Percentiles rank a stretch among this genome's conserved stretches.
Evolutionary conservation across 495 filamentous ascomycete species (phyloP).

Genomic region (Amniculicola lignicola): DNA sequence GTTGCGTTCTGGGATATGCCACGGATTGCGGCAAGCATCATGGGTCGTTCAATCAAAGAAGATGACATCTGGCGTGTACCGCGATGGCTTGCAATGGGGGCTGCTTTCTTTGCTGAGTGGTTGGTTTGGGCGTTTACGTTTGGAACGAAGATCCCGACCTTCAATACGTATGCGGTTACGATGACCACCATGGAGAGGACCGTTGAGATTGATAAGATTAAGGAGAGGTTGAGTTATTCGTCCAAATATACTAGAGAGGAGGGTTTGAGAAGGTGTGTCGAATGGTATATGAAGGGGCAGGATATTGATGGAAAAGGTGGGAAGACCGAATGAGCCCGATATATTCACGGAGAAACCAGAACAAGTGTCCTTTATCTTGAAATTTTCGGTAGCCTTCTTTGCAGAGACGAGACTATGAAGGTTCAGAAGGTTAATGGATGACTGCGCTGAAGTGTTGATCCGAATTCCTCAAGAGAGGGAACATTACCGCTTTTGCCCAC

Average conservation of each 20-base stretch:
- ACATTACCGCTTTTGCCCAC: no score
- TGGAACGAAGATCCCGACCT: neutral
- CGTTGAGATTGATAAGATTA: conserved; percentile 4
- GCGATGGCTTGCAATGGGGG: neutral
- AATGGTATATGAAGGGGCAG: no score
- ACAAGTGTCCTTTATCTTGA: no score
- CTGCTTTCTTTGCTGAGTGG: neutral
- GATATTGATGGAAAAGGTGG: no score
- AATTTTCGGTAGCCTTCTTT: no score
- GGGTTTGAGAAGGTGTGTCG: neutral
- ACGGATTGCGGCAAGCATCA: neutral
- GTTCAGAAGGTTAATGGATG: no score
- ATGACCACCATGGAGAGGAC: neutral
- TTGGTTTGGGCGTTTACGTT: conserved; percentile 9
- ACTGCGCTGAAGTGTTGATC: no score
- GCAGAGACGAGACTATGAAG: no score
- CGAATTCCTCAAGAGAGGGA: no score
- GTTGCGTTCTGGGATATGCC: neutral
- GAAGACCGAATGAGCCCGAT: no score
- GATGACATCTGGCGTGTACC: conserved; percentile 2
- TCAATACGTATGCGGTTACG: neutral
- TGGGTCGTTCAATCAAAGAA: neutral
- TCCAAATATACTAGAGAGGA: neutral
- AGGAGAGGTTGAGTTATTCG: neutral
- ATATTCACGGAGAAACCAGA: no score